Evolutionary conservation across 257 asterid genomes (phyloP).

Genomic region (Rhazya stricta): DNA sequence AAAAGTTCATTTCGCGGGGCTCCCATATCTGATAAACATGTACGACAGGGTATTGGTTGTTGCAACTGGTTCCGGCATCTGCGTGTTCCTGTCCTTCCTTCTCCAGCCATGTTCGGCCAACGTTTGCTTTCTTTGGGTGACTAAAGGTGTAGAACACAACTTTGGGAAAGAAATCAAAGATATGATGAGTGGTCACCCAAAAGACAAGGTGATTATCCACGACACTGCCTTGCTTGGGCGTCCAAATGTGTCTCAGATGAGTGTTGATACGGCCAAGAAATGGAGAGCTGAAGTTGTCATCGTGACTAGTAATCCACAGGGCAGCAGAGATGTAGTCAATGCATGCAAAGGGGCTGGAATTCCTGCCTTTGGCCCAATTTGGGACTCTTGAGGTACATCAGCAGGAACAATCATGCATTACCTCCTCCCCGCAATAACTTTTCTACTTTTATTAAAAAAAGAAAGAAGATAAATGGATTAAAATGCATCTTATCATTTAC

Average conservation of each 20-base stretch:
- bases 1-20: conserved; percentile 60
- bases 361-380: conserved; percentile 67
- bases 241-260: conserved; percentile 54
- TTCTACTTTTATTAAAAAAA: too few species aligned
- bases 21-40: conserved; percentile 65
- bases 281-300: conserved; percentile 63
- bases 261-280: conserved; percentile 43
- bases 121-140: conserved; percentile 62
- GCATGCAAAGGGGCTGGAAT: conserved; percentile 54
- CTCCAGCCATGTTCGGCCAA: conserved; percentile 56
- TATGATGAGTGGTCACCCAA: conserved; percentile 46
- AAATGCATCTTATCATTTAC: too few species aligned
- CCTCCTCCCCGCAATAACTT: too few species aligned
- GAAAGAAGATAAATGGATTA: too few species aligned
- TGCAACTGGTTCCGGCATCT: conserved; percentile 72
- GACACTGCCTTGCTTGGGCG: conserved; percentile 63
- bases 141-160: conserved; percentile 60
- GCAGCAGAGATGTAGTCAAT: conserved; percentile 58
- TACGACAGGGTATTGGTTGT: conserved; percentile 50
- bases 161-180: conserved; percentile 51
- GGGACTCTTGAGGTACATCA: conserved; percentile 49
- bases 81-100: conserved; percentile 64
- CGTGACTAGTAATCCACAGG: conserved; percentile 71
- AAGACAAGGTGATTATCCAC: conserved; percentile 51
- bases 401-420: too few species aligned